Evolutionary conservation across 2,329 filamentous ascomycete species (phyloP).

Genomic region (Gremmenia infestans): DNA sequence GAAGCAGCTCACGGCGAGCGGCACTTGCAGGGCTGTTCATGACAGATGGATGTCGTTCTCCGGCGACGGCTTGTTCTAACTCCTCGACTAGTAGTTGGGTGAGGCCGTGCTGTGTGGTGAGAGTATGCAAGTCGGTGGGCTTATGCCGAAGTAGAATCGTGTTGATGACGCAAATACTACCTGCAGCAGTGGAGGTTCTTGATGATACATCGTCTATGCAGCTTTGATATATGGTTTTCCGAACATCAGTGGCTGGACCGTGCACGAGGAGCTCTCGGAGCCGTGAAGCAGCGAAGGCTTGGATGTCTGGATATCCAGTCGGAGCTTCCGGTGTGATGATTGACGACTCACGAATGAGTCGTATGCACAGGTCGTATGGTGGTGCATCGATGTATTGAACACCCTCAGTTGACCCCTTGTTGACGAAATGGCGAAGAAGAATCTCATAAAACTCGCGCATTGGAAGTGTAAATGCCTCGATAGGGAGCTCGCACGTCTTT

Average conservation of each 20-base stretch:
- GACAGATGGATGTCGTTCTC: slow-evolving; percentile 19
- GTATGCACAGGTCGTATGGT: slow-evolving; percentile 53
- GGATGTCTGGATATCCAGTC: slow-evolving; percentile 56
- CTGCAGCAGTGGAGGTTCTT: slow-evolving; percentile 60
- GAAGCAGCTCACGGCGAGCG: slow-evolving; percentile 54
- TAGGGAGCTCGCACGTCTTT: slow-evolving; percentile 62
- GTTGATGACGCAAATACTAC: slow-evolving; percentile 64
- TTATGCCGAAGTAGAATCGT: slow-evolving; percentile 44
- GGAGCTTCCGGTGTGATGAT: slow-evolving; percentile 48
- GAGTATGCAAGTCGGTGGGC: slow-evolving; percentile 47
- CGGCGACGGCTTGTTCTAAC: slow-evolving; percentile 43
- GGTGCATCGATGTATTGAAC: slow-evolving; percentile 37
- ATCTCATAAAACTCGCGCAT: slow-evolving; percentile 59
- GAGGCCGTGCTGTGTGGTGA: slow-evolving; percentile 58
- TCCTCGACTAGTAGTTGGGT: slow-evolving; percentile 60
- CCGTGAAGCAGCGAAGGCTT: slow-evolving; percentile 57
- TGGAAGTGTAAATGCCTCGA: slow-evolving; percentile 55
- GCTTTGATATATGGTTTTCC: slow-evolving; percentile 56
- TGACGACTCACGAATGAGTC: slow-evolving; percentile 68
- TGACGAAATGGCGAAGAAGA: slow-evolving; percentile 46
- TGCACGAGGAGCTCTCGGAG: slow-evolving; percentile 55
- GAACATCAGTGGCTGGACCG: slow-evolving; percentile 51
- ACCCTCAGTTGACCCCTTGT: slow-evolving; percentile 39
- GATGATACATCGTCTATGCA: slow-evolving; percentile 65
- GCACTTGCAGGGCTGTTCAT: slow-evolving; percentile 41